A percentile compares a stretch with the other conserved stretches of the same genome.
Conservation (phyloP, 352 stramenopile genomes). For the Phytophthora pistaciae region DNA sequence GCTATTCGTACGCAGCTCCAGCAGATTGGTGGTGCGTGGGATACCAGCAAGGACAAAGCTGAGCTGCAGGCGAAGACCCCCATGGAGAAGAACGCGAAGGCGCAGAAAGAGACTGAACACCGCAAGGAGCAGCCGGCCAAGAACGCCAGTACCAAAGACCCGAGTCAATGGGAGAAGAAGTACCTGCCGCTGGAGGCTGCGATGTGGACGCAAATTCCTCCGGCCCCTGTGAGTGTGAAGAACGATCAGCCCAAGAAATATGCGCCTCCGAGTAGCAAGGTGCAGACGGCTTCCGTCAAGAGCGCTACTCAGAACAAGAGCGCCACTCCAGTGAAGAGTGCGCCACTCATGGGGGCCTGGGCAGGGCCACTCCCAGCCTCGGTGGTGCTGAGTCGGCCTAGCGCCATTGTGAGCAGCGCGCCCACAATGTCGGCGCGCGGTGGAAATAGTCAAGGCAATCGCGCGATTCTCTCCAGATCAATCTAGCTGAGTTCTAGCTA, state of each 20-base stretch:
- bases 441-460: neutral
- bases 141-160: neutral
- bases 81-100: neutral
- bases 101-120: slow-evolving; percentile 4
- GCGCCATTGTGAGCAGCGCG: slow-evolving; percentile 14
- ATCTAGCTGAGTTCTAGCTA: neutral
- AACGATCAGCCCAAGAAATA: neutral
- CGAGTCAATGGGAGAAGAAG: slow-evolving; percentile 15
- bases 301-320: too few species aligned
- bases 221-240: slow-evolving; percentile 15
- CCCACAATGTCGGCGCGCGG: neutral
- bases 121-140: slow-evolving; percentile 10
- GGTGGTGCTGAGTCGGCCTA: neutral
- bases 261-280: too few species aligned
- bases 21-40: slow-evolving; percentile 21
- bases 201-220: slow-evolving; percentile 11
- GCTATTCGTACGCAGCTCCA: slow-evolving; percentile 22
- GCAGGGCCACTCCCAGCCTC: neutral
- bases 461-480: neutral
- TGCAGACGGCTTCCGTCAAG: too few species aligned
- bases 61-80: slow-evolving; percentile 14
- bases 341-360: neutral
- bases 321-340: slow-evolving; percentile 6
- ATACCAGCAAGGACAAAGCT: slow-evolving; percentile 17
- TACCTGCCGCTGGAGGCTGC: slow-evolving; percentile 16